phyloP scores from a whole-genome alignment of 164 flowering plant genomes.

The Nymphaea colorata region DNA sequence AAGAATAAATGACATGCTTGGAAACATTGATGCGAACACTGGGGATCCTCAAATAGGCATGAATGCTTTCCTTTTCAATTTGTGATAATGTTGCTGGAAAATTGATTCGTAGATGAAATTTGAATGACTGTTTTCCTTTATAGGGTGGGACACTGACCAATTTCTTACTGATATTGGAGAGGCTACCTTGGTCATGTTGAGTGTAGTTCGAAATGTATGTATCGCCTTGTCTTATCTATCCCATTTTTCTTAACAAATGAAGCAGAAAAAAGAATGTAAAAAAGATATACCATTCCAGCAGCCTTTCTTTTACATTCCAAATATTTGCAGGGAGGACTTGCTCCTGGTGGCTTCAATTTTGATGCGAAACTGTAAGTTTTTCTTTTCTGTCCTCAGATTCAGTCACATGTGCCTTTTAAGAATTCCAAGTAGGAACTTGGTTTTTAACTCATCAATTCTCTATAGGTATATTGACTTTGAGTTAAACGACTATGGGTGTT shows the following conservation, averaged over 20 bases:
- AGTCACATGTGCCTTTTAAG: no score
- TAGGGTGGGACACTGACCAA: conserved; percentile 99
- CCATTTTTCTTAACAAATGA: not conserved
- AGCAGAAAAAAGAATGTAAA: not conserved
- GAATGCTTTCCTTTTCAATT: not conserved
- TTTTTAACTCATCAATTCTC: no score
- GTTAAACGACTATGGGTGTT: not conserved
- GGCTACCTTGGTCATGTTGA: conserved; percentile 83
- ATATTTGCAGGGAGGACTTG: conserved; percentile 68
- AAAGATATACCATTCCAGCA: not conserved
- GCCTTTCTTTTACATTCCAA: not conserved
- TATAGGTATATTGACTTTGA: not conserved
- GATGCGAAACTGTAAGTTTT: conserved; percentile 86
- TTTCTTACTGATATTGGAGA: conserved; percentile 80
- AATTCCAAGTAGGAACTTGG: no score
- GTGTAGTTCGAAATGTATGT: conserved; percentile 81
- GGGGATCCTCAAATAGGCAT: conserved; percentile 96
- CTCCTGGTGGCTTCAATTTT: conserved; percentile 98
- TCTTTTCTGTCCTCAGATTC: no score
- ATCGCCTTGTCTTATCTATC: not conserved
- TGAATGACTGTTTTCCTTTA: not conserved
- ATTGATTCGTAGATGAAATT: no score
- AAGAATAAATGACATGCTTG: conserved; percentile 82
- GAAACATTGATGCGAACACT: conserved; percentile 91
- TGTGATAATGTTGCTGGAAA: not conserved